phyloP scores from a whole-genome alignment of 1,284 basidiomycete genomes.

The Athelia sp. region DNA sequence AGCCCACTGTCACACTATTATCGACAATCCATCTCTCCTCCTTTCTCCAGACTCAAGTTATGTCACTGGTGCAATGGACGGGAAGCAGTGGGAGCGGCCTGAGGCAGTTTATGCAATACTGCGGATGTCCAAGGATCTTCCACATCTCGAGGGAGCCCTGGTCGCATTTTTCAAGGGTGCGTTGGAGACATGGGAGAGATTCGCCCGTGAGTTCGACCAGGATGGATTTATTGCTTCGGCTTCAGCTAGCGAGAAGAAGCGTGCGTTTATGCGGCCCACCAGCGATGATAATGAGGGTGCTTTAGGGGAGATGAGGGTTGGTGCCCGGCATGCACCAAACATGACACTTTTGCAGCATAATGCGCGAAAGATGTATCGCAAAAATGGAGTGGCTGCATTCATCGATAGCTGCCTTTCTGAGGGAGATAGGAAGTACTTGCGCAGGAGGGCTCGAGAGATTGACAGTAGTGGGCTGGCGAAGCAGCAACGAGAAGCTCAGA shows the following conservation, averaged over 20 bases:
- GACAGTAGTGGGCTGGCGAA: conserved; percentile 9
- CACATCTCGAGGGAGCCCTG: conserved; percentile 13
- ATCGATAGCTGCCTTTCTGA: conserved; percentile 15
- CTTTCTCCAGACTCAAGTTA: conserved; percentile 7
- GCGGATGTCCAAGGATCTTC: conserved; percentile 3
- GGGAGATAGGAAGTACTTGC: conserved; percentile 14
- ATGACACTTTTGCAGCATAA: conserved; percentile 18
- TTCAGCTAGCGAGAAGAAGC: conserved; percentile 17
- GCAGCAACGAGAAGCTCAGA: conserved; percentile 2
- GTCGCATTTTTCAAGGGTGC: conserved; percentile 18
- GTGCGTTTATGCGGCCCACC: conserved; percentile 24
- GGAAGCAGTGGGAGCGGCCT: conserved; percentile 4
- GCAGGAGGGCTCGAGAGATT: conserved; percentile 7
- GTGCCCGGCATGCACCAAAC: conserved; percentile 13
- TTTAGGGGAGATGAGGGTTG: conserved; percentile 19
- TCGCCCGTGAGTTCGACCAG: conserved; percentile 26
- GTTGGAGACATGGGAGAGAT: conserved; percentile 19
- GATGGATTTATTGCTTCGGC: conserved; percentile 28
- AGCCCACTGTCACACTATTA: conserved; percentile 15
- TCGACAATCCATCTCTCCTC: conserved; percentile 15
- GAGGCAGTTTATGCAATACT: conserved; percentile 8
- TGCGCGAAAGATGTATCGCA: conserved; percentile 17
- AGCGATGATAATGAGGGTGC: conserved; percentile 31
- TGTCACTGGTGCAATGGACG: conserved; percentile 5
- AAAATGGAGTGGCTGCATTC: conserved; percentile 19